These are phyloP conservation scores for Phaeosphaeria sp. DNA, from an alignment of 2,329 filamentous ascomycete species.

Conservation along the genomic window DNA sequence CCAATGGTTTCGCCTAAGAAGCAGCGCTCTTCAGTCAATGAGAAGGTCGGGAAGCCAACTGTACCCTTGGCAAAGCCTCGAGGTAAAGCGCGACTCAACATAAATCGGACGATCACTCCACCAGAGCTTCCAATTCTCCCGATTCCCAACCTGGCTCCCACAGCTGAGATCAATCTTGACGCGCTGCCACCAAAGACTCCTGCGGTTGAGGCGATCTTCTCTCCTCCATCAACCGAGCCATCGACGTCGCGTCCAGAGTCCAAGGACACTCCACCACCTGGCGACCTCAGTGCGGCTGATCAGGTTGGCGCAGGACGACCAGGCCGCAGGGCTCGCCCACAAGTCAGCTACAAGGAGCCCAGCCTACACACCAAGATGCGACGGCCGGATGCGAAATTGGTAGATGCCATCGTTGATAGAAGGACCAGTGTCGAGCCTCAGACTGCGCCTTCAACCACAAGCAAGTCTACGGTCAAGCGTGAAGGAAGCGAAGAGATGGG, in stretches of 20 bases:
- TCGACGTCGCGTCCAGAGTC: conserved; percentile 46
- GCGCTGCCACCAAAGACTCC: conserved; percentile 50
- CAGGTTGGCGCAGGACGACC: conserved; percentile 46
- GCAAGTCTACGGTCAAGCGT: conserved; percentile 33
- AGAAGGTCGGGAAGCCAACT: conserved; percentile 38
- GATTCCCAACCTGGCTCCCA: conserved; percentile 28
- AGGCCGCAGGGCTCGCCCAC: conserved; percentile 53
- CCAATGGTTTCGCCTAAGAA: conserved; percentile 52
- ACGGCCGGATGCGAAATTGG: conserved; percentile 54
- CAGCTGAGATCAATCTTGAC: conserved; percentile 42
- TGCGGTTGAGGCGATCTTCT: conserved; percentile 49
- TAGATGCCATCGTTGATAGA: conserved; percentile 51
- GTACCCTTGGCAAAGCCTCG: conserved; percentile 27
- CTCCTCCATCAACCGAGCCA: conserved; percentile 53
- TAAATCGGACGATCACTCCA: conserved; percentile 29
- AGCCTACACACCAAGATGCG: conserved; percentile 58
- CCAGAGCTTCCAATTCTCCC: conserved; percentile 27
- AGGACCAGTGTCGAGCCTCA: conserved; percentile 37
- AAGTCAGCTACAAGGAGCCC: conserved; percentile 59
- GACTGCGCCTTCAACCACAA: conserved; percentile 24
- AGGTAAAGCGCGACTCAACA: conserved; percentile 30
- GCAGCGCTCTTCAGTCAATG: conserved; percentile 36
- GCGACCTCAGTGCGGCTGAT: conserved; percentile 46
- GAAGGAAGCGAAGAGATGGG: conserved; percentile 30
- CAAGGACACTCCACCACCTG: conserved; percentile 54